Evolutionary conservation across 2,329 filamentous ascomycete genomes (phyloP).

Genomic region (Penicillium brevicompactum): DNA sequence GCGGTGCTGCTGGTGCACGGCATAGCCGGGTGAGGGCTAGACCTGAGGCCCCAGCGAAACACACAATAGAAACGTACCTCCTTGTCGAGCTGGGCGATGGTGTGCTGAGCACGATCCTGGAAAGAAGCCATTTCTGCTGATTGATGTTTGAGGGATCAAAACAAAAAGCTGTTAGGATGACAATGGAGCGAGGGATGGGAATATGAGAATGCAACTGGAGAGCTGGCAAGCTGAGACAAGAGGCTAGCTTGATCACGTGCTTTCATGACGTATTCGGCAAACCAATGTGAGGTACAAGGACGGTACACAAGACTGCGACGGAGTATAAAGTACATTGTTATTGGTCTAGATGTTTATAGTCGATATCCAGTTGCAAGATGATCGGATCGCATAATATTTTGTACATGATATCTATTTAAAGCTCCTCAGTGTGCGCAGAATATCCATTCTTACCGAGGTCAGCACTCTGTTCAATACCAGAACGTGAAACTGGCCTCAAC

Average conservation of each 20-base stretch:
- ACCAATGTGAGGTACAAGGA: not conserved
- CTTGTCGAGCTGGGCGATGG: conserved; percentile 69
- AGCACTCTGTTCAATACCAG: not conserved
- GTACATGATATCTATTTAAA: no score
- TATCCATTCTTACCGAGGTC: not conserved
- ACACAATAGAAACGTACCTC: conserved; percentile 54
- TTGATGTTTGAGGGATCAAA: conserved; percentile 8
- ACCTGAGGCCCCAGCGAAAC: conserved; percentile 24
- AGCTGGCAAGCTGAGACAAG: conserved; percentile 25
- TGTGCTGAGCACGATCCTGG: conserved; percentile 65
- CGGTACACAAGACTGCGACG: no score
- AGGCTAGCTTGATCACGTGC: conserved; percentile 24
- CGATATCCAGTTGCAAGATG: no score
- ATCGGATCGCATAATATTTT: no score
- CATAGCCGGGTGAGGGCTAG: conserved; percentile 13
- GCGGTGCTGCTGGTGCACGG: not conserved
- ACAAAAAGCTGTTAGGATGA: conserved; percentile 10
- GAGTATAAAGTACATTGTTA: no score
- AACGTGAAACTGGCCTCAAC: not conserved
- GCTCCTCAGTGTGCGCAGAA: no score
- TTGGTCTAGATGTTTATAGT: no score
- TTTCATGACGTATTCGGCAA: conserved; percentile 22
- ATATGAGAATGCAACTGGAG: conserved; percentile 25
- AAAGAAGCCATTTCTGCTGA: conserved; percentile 47
- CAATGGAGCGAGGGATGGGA: conserved; percentile 26